These are phyloP conservation scores for Globisporangium rhizosaccharum DNA, from an alignment of 352 stramenopile genomes.

Conservation along the genomic window DNA sequence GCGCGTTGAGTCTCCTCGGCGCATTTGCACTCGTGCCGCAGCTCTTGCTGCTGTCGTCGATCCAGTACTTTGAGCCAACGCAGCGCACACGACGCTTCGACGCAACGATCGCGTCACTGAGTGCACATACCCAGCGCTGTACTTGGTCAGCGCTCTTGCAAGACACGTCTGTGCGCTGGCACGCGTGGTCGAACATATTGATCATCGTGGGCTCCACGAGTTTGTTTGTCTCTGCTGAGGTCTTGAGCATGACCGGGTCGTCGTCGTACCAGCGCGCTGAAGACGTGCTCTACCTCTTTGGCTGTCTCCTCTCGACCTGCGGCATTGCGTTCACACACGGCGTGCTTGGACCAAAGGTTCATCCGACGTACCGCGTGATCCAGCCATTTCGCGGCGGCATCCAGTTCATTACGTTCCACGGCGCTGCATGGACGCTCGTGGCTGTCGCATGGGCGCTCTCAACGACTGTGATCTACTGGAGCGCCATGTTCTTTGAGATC, in stretches of 20 bases:
- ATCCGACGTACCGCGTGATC: conserved; percentile 32
- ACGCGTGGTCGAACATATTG: conserved; percentile 22
- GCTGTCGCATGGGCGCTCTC: conserved; percentile 32
- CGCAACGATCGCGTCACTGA: neutral
- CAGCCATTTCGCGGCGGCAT: conserved; percentile 46
- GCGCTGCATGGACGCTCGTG: conserved; percentile 44
- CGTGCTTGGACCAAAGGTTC: conserved; percentile 27
- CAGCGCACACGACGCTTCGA: neutral
- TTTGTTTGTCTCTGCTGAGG: conserved; percentile 32
- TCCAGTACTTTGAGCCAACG: conserved; percentile 24
- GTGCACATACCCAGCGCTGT: neutral
- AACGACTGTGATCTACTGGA: conserved; percentile 43
- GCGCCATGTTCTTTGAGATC: conserved; percentile 36
- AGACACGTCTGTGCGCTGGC: conserved; percentile 21
- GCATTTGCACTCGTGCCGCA: conserved; percentile 31
- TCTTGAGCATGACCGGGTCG: conserved; percentile 15
- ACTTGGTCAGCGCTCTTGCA: conserved; percentile 19
- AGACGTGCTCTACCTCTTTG: conserved; percentile 46
- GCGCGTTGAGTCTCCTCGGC: conserved; percentile 28
- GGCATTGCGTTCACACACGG: conserved; percentile 36
- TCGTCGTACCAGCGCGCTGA: conserved; percentile 25
- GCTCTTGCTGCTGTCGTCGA: conserved; percentile 29
- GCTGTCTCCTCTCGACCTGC: conserved; percentile 27
- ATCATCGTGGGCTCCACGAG: conserved; percentile 21
- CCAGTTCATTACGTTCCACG: conserved; percentile 45